Conservation (phyloP, 139 green algal species). For the Chloropicon primus region DNA sequence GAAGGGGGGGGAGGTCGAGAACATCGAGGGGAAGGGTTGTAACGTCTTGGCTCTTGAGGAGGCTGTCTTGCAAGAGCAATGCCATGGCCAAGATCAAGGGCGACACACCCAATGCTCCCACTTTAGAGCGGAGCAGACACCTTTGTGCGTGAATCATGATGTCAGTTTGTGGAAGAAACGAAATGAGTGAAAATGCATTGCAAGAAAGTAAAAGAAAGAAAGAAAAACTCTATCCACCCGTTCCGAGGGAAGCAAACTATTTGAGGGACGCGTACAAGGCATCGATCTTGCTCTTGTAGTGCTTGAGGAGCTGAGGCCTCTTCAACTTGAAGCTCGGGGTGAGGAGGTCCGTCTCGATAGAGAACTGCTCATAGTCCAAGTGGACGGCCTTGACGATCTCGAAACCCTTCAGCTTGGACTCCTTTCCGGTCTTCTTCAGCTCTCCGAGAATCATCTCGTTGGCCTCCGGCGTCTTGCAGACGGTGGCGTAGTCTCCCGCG, state of each 20-base stretch:
- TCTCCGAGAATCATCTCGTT: conserved; percentile 25
- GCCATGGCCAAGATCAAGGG: too few relatives aligned
- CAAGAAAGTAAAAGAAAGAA: too few relatives aligned
- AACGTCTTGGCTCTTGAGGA: too few relatives aligned
- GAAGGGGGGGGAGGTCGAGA: too few relatives aligned
- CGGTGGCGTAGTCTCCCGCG: conserved; percentile 10
- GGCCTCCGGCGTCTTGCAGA: conserved; percentile 14
- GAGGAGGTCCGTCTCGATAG: conserved; percentile 62
- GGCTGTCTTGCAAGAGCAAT: too few relatives aligned
- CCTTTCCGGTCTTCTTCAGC: conserved; percentile 55
- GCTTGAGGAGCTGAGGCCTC: conserved; percentile 27
- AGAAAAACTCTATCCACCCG: background rate
- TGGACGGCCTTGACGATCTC: conserved; percentile 35
- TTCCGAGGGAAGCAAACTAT: too few relatives aligned
- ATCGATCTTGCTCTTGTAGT: conserved; percentile 19
- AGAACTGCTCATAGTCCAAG: conserved; percentile 17
- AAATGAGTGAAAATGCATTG: too few relatives aligned
- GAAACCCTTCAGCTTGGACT: conserved; percentile 74
- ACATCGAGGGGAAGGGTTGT: too few relatives aligned
- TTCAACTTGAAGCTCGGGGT: conserved; percentile 93
- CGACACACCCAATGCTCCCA: too few relatives aligned
- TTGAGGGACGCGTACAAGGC: background rate
- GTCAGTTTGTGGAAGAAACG: too few relatives aligned
- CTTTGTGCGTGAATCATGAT: too few relatives aligned
- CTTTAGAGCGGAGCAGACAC: too few relatives aligned